Conservation (phyloP, 192 early-diverging fungal genomes). For the Coemansia furcata region DNA sequence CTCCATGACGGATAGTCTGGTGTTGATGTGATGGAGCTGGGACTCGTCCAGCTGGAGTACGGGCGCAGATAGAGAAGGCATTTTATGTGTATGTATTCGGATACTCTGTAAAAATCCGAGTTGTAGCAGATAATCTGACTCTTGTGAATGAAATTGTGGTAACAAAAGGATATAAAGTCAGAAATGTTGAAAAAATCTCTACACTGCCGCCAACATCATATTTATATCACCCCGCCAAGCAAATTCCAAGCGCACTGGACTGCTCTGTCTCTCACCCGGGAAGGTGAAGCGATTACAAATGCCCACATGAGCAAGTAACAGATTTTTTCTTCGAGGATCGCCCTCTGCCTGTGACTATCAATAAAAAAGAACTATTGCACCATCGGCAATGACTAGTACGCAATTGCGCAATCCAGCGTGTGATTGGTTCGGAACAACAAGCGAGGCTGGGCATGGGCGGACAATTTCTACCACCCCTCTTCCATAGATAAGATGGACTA, state of each 20-base stretch:
- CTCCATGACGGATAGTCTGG: conserved; percentile 61
- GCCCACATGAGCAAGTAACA: background rate
- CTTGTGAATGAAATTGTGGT: background rate
- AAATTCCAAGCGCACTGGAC: background rate
- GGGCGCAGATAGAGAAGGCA: conserved; percentile 38
- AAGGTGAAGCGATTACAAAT: background rate
- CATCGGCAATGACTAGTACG: conserved; percentile 1
- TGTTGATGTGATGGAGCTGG: conserved; percentile 72
- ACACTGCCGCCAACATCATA: background rate
- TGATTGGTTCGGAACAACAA: background rate
- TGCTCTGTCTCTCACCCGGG: background rate
- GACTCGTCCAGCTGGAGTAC: conserved; percentile 43
- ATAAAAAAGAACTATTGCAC: background rate
- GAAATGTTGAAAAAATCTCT: background rate
- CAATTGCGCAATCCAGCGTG: conserved; percentile 1
- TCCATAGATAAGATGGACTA: background rate
- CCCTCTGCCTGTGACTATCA: background rate
- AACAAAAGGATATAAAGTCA: background rate
- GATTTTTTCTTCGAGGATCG: background rate
- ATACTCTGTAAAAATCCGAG: background rate
- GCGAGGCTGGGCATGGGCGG: background rate
- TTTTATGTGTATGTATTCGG: background rate
- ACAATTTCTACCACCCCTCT: background rate
- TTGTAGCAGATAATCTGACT: background rate
- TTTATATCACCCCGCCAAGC: too few relatives aligned